A percentile compares a stretch with the other conserved stretches of the same genome.
Evolutionary conservation across 108 stramenopile species (phyloP).

Genomic region (Ochromonas danica): DNA sequence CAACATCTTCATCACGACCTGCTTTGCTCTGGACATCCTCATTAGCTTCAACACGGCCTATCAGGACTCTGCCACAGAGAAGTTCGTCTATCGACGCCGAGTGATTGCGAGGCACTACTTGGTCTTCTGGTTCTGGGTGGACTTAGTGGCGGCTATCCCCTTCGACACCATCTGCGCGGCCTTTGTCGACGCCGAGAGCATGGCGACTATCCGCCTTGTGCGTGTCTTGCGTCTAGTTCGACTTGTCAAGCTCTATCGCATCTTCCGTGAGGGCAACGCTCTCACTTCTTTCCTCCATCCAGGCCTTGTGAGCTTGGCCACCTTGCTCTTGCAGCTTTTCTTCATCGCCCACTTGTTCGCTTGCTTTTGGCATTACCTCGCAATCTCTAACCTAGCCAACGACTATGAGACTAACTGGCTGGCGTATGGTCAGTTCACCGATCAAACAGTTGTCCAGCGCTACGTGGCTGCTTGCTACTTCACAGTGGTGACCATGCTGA

Average conservation of each 20-base stretch:
- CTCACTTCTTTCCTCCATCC: conserved; percentile 3
- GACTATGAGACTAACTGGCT: neutral
- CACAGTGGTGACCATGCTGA: conserved; percentile 55
- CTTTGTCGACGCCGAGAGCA: conserved; percentile 21
- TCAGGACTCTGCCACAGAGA: neutral
- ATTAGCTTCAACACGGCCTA: conserved; percentile 57
- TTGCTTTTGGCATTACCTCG: conserved; percentile 25
- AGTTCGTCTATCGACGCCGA: neutral
- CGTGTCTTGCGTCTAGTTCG: conserved; percentile 38
- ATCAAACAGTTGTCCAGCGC: conserved; percentile 22
- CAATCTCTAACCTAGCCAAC: neutral
- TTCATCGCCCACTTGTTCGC: conserved; percentile 32
- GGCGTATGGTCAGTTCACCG: conserved; percentile 2
- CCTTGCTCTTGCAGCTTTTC: neutral
- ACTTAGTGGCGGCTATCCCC: conserved; percentile 22
- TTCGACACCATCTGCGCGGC: conserved; percentile 9
- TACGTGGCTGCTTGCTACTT: conserved; percentile 62
- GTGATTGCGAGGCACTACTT: conserved; percentile 1
- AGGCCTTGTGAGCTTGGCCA: neutral
- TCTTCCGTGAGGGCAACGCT: neutral
- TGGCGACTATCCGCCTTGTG: conserved; percentile 12
- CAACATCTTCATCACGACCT: conserved; percentile 39
- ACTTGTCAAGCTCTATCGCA: conserved; percentile 27
- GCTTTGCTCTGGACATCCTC: conserved; percentile 53
- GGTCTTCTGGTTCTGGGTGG: conserved; percentile 29